Base-by-base conservation (phyloP, 2,329 filamentous ascomycete genomes). In the Trichoderma pleuroti region DNA sequence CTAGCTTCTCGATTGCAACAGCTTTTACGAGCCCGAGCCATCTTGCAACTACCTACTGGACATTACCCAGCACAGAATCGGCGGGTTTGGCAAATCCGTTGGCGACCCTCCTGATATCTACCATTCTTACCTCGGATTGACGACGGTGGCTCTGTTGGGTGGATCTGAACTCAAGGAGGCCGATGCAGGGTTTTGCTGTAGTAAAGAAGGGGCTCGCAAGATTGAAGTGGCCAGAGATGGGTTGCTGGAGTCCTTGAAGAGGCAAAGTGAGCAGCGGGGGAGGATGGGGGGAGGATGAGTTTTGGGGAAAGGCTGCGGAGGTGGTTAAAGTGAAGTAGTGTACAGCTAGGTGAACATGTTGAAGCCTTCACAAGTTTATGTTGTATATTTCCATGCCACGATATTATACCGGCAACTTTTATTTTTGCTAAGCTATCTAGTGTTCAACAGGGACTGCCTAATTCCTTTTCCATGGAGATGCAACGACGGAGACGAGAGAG, bases 81-180 rank as follows among this genome's bases (percentile, higher is more conserved):
- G 93, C 56, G 93, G 93, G 1, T 96, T 96, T 79, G 88, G 89
- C n/a, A 95, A 96, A 77, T 80, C 85, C 12, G 88, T 90, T 0
- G 90, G 89, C 7, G 86, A 87, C 14, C 87, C 87, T 57, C 92
- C 92, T 14, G 92, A 93, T 82, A 85, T 98, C 30, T 93, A 97
- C 75, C 96, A 99, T 78, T 92, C 92, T 0, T 98, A 94, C 78
- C 87, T 98, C 34, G 96, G 94, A 0, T 86, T 98, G 39, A 92
- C 93, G 2, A 91, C 92, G 1, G 83, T 99, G 49, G 89, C 91
- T 0, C 87, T 93, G 18, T 87, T 94, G 79, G 88, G 89, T 9
- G 92, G 97, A 74, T 79, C 86, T 1, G 88, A 88, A 0, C 78
- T 98, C 46, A 91, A 91, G 73, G 81, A 83, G 24, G 86, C 97